Percentiles rank a stretch among this genome's conserved stretches.
Evolutionary conservation across 805 yeast species (phyloP).

Genomic region (Ogataea neopini): DNA sequence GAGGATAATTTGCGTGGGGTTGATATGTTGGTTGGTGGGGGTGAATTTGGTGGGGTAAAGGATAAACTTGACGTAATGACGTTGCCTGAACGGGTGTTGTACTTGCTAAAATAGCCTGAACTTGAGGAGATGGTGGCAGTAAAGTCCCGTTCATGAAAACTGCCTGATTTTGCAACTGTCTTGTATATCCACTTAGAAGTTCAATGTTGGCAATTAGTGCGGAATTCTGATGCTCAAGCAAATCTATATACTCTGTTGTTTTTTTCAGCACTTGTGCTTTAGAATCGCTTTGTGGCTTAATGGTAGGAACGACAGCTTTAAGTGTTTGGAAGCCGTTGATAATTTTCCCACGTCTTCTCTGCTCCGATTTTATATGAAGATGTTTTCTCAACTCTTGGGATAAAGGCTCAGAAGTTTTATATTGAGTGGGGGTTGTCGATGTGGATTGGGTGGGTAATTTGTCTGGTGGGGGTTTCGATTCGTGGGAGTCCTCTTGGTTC

Average conservation of each 20-base stretch:
- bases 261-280: slow-evolving; percentile 45
- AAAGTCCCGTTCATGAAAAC: slow-evolving; percentile 16
- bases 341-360: slow-evolving; percentile 46
- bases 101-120: slow-evolving; percentile 11
- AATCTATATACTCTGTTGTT: slow-evolving; percentile 43
- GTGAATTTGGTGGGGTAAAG: not conserved
- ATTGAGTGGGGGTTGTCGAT: not conserved
- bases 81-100: not conserved
- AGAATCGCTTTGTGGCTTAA: slow-evolving; percentile 44
- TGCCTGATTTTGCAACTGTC: slow-evolving; percentile 22
- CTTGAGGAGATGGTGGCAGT: slow-evolving; percentile 13
- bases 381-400: slow-evolving; percentile 31
- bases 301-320: slow-evolving; percentile 40
- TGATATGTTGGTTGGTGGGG: slow-evolving; percentile 10
- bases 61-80: not conserved
- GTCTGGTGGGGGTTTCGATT: not conserved
- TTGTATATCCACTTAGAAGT: slow-evolving; percentile 24
- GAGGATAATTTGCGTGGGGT: not conserved
- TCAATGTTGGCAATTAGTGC: slow-evolving; percentile 22
- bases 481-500: not conserved
- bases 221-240: slow-evolving; percentile 35
- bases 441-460: too few relatives aligned
- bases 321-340: slow-evolving; percentile 46
- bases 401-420: slow-evolving; percentile 13
- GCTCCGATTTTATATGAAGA: slow-evolving; percentile 47